Evolutionary conservation across 2,329 filamentous ascomycete species (phyloP), one percentile per base, ranked within the genome.

Genomic region (Cercospora sesami): DNA sequence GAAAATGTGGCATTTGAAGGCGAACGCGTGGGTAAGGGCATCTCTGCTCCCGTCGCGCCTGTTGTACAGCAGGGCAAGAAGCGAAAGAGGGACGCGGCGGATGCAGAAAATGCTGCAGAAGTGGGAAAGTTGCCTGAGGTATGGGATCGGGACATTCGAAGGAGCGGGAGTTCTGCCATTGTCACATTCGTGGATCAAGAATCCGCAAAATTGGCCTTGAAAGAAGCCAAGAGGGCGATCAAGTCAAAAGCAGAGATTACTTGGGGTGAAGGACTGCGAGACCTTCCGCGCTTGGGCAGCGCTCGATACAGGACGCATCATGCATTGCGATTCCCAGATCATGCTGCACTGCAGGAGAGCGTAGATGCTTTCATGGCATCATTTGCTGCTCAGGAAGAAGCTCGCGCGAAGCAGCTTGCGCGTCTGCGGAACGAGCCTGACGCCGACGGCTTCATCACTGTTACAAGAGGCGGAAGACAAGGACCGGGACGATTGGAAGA

Each of bases 391-490:
- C 81, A 86, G 77, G 81, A 92, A 84, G 81, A 91, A 86, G 84
- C 88, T 79, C 80, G 90, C 84, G 80, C 89, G 83, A 73, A 85
- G 76, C 72, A 89, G 82, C 81, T 85, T 83, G 77, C 90, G 81
- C 77, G 86, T 65, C 82, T 90, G 69, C 88, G 92, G 69, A 90
- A 91, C 73, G 89, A 93, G 75, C 93, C 94, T 0, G 95, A 99
- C 79, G 94, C 93, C 76, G 95, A 99, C 79, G 95, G 95, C 1
- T 99, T 99, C 78, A 86, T 98, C 60, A 98, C 94, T 3, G 95
- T 99, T 26, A 91, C 90, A 1, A 86, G 91, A 64, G 93, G 93
- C 28, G 91, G 91, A 45, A 85, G 86, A 68, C 85, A 85, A 6
- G 91, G 90, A n/a, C 89, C 92, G 1, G 93, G 91, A 1, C 86